Evolutionary conservation across 1,139 yeast genomes (phyloP).

Genomic region (Citeromyces hawaiiensis): DNA sequence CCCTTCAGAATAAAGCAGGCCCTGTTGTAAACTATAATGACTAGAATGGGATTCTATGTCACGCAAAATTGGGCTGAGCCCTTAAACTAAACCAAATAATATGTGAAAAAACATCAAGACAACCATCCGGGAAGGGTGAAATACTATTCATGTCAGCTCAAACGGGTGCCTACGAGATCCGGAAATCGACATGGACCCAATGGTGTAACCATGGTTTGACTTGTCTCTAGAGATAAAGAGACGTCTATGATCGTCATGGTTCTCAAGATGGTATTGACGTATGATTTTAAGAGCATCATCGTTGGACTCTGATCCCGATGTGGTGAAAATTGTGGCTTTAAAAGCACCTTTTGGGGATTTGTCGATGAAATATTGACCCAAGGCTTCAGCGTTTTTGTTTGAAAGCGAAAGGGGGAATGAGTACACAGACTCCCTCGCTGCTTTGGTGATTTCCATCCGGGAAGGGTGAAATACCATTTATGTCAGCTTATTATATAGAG

Average conservation of each 20-base stretch:
- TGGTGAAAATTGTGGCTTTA: slow-evolving; percentile 38
- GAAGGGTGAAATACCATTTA: too few species aligned
- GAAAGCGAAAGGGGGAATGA: slow-evolving; percentile 30
- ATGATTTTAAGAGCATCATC: slow-evolving; percentile 40
- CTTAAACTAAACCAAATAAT: too few species aligned
- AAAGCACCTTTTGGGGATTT: slow-evolving; percentile 41
- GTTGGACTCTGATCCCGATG: slow-evolving; percentile 51
- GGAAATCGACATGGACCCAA: slow-evolving; percentile 39
- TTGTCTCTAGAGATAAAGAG: slow-evolving; percentile 38
- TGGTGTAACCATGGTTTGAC: slow-evolving; percentile 46
- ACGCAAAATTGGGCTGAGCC: too few species aligned
- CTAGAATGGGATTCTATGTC: too few species aligned
- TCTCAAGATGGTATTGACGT: slow-evolving; percentile 37
- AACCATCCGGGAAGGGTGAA: too few species aligned
- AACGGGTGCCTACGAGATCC: slow-evolving; percentile 26
- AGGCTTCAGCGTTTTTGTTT: slow-evolving; percentile 32
- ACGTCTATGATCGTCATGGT: slow-evolving; percentile 30
- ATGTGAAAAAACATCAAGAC: too few species aligned
- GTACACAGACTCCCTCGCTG: slow-evolving; percentile 28
- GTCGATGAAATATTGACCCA: slow-evolving; percentile 37
- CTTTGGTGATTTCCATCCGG: slow-evolving; percentile 27
- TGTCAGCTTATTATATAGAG: too few species aligned
- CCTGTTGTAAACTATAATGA: too few species aligned
- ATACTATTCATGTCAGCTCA: too few species aligned
- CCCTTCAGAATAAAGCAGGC: too few species aligned